These are phyloP conservation scores for Rhipidocladum racemiflorum DNA, from an alignment of 176 grass and related monocot species.

Conservation along the genomic window DNA sequence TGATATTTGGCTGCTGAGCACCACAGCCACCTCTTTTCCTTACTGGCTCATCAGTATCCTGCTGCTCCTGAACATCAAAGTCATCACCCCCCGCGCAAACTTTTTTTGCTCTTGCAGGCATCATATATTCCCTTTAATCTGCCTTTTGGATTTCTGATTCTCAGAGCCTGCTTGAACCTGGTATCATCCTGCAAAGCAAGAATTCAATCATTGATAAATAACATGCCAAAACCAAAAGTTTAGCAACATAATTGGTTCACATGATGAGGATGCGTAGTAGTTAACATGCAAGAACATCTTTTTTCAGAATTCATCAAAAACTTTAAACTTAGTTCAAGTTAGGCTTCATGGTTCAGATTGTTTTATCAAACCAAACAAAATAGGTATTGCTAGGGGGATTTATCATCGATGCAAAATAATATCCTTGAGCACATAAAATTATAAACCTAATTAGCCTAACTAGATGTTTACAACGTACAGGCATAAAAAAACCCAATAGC, in stretches of 20 bases:
- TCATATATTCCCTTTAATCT: conserved; percentile 96
- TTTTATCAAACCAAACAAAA: background rate
- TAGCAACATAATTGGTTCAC: background rate
- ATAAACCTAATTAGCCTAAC: background rate
- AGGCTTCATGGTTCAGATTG: background rate
- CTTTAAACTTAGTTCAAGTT: background rate
- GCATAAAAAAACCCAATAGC: background rate
- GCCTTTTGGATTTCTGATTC: conserved; percentile 84
- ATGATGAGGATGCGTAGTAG: no score
- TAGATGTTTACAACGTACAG: background rate
- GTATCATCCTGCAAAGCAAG: conserved; percentile 62
- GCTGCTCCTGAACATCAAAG: conserved; percentile 73
- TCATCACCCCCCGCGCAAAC: conserved; percentile 83
- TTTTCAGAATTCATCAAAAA: background rate
- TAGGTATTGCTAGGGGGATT: background rate
- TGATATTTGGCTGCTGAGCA: conserved; percentile 97
- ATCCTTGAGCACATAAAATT: background rate
- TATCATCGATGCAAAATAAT: background rate
- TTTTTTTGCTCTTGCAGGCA: conserved; percentile 97
- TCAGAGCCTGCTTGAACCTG: conserved; percentile 95
- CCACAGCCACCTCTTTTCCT: conserved; percentile 93
- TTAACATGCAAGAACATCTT: conserved; percentile 8
- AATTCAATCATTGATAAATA: background rate
- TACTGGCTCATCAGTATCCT: conserved; percentile 70
- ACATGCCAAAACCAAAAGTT: background rate